phyloP scores from a whole-genome alignment of 2,329 filamentous ascomycete species.

The Colletotrichum eleusines region DNA sequence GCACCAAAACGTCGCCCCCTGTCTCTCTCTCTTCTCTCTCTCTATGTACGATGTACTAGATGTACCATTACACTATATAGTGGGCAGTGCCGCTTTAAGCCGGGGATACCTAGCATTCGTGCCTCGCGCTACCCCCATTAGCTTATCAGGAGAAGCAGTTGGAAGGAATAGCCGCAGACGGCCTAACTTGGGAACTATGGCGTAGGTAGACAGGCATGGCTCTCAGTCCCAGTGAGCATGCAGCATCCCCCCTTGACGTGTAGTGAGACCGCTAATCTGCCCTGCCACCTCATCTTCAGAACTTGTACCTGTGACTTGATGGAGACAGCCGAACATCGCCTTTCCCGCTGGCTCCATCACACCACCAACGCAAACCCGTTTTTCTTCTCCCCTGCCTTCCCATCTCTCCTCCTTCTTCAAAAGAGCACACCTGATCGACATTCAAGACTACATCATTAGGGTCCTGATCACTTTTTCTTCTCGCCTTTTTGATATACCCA shows the following conservation, averaged over 20 bases:
- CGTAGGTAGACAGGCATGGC: conserved; percentile 20
- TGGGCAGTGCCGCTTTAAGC: neutral
- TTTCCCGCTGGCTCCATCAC: conserved; percentile 37
- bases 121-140: conserved; percentile 31
- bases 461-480: conserved; percentile 25
- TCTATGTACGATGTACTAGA: no score
- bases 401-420: conserved; percentile 39
- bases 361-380: conserved; percentile 30
- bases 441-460: conserved; percentile 32
- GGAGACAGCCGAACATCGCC: conserved; percentile 26
- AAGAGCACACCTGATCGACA: conserved; percentile 33
- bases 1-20: neutral
- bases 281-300: conserved; percentile 16
- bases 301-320: conserved; percentile 35
- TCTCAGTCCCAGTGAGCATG: conserved; percentile 12
- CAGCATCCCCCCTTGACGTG: conserved; percentile 14
- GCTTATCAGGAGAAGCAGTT: conserved; percentile 32
- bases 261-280: conserved; percentile 31
- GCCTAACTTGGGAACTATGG: conserved; percentile 34
- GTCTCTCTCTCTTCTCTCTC: no score
- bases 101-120: conserved; percentile 35
- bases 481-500: conserved; percentile 28
- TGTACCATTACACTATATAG: no score
- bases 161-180: conserved; percentile 16
- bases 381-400: conserved; percentile 35